These are phyloP conservation scores for Daldinia bambusicola DNA, from an alignment of 495 filamentous ascomycete genomes.

Conservation along the genomic window DNA sequence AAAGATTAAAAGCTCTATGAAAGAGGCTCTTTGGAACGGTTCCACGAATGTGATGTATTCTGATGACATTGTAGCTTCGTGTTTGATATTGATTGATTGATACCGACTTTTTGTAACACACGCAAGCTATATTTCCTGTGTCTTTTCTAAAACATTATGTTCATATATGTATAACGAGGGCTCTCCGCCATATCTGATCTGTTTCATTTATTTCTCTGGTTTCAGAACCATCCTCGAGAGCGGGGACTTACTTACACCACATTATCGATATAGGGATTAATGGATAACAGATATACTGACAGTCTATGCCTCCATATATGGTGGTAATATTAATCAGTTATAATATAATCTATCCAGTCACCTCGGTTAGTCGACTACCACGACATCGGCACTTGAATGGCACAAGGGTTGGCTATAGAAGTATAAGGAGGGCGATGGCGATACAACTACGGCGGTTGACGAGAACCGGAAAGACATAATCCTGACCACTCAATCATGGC, in stretches of 20 bases:
- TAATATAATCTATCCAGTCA: constrained; percentile 15
- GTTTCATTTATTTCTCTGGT: background rate
- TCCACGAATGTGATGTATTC: constrained; percentile 9
- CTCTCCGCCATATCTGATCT: background rate
- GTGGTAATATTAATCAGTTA: constrained; percentile 1
- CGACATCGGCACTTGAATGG: constrained; percentile 32
- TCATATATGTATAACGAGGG: constrained; percentile 24
- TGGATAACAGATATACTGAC: constrained; percentile 25
- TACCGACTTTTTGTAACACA: background rate
- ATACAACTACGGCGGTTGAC: background rate
- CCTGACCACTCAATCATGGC: background rate
- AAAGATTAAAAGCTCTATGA: constrained; percentile 24
- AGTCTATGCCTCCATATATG: constrained; percentile 2
- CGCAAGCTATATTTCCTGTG: background rate
- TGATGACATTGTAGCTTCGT: constrained; percentile 29
- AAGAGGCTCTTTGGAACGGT: constrained; percentile 15
- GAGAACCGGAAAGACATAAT: background rate
- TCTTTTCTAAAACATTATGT: background rate
- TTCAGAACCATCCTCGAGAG: constrained; percentile 9
- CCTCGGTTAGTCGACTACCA: background rate
- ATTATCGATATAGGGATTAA: constrained; percentile 3
- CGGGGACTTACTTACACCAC: constrained; percentile 24
- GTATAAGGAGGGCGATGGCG: background rate
- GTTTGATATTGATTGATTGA: background rate
- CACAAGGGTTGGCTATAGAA: constrained; percentile 7